Conservation (phyloP, 345 rosid genomes). For the Clarkia xantiana region DNA sequence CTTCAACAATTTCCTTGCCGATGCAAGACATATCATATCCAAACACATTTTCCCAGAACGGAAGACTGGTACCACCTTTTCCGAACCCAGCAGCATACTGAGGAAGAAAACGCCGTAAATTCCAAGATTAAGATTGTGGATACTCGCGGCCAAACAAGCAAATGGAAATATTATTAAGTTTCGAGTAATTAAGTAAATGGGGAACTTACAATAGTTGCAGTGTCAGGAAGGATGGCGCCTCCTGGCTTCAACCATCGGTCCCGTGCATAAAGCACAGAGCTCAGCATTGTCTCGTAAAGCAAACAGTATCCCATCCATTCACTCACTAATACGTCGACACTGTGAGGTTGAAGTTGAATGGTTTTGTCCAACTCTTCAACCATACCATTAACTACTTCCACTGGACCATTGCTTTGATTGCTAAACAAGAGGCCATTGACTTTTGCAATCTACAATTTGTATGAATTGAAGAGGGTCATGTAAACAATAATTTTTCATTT, state of each 20-base stretch:
- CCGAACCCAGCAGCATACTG: slow-evolving; percentile 93
- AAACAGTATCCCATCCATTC: slow-evolving; percentile 99
- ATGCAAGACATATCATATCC: slow-evolving; percentile 82
- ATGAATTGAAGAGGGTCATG: slow-evolving; percentile 2
- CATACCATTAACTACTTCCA: slow-evolving; percentile 81
- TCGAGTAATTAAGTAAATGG: background rate
- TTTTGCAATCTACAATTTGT: slow-evolving; percentile 53
- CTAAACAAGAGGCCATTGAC: slow-evolving; percentile 44
- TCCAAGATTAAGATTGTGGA: too few species aligned
- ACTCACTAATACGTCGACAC: slow-evolving; percentile 58
- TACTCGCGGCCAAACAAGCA: too few species aligned
- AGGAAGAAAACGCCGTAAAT: slow-evolving; percentile 1
- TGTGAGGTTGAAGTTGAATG: slow-evolving; percentile 44
- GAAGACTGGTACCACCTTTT: slow-evolving; percentile 70
- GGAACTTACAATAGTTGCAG: slow-evolving; percentile 69
- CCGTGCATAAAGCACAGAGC: slow-evolving; percentile 84
- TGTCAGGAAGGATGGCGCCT: slow-evolving; percentile 95
- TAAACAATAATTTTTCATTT: slow-evolving; percentile 9
- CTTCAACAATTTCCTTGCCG: slow-evolving; percentile 61
- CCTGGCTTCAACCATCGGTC: slow-evolving; percentile 97
- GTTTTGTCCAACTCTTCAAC: slow-evolving; percentile 61
- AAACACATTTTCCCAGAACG: slow-evolving; percentile 87
- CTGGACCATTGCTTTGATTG: slow-evolving; percentile 21
- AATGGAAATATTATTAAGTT: too few species aligned
- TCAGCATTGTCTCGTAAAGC: slow-evolving; percentile 85